Evolutionary conservation across 306 rosid genomes (phyloP).

Genomic region (Castanea mollissima): DNA sequence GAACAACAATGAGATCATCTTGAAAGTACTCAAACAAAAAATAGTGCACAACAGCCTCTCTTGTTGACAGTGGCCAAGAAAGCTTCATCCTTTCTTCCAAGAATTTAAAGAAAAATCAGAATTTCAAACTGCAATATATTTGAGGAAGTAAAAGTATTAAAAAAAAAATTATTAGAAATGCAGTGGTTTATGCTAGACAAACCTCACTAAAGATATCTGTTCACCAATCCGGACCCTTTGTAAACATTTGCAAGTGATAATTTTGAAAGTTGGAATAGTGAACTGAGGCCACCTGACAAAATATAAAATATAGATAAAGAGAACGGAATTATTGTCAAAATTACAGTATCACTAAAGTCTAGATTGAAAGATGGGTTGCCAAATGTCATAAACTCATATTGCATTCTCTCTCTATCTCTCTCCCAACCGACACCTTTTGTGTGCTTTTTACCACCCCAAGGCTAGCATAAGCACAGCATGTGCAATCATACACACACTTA

Average conservation of each 20-base stretch:
- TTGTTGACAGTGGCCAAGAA: constrained; percentile 88
- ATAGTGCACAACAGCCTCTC: constrained; percentile 80
- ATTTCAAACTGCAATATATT: constrained; percentile 22
- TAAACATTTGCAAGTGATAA: constrained; percentile 55
- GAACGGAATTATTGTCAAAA: constrained; percentile 2
- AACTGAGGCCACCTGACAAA: constrained; percentile 89
- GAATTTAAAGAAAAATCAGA: constrained; percentile 48
- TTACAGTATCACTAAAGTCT: neutral
- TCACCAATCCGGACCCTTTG: constrained; percentile 68
- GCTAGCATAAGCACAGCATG: neutral
- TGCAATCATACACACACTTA: neutral
- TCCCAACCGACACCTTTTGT: neutral
- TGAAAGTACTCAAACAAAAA: constrained; percentile 81
- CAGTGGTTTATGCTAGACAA: constrained; percentile 28
- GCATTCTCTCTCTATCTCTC: neutral
- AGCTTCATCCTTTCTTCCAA: constrained; percentile 92
- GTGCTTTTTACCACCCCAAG: neutral
- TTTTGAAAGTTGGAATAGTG: constrained; percentile 70
- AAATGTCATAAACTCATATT: neutral
- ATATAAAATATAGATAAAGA: constrained; percentile 19
- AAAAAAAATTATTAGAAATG: neutral
- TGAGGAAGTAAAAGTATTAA: neutral
- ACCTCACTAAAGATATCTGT: constrained; percentile 84
- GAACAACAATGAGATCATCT: constrained; percentile 74
- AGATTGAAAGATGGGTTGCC: neutral